Base-by-base conservation (phyloP, 495 filamentous ascomycete genomes). In the Daldinia loculata region DNA sequence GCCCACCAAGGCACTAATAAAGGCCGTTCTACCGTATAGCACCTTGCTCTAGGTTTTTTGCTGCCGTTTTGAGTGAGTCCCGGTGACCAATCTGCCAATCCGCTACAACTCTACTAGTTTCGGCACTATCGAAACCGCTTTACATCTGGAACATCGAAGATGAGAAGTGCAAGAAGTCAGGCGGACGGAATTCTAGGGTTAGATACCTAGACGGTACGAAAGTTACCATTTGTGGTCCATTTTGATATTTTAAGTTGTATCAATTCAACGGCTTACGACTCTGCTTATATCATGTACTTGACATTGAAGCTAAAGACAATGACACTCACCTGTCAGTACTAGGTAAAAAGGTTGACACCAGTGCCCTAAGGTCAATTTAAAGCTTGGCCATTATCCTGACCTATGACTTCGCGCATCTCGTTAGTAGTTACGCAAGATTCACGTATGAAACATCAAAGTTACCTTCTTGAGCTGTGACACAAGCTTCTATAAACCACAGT, bases 1-100 rank as follows among this genome's bases (percentile, higher is more conserved):
- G 66, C 56, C 70, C 70, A 58, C 63, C 43, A 22, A 19, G 30
- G 58, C 52, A 59, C 70, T 66, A 66, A 66, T 69, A 66, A 73
- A 58, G 63, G 56, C 65, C 61, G 70, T 73, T 69, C 70, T 73
- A 52, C 70, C 70, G 66, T 66, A 73, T 69, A 73, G 65, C 61
- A 69, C 65, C 56, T 73, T 69, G 65, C 60, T 66, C 57, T 68
- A 61, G 64, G 60, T 72, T 67, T 57, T 68, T 30, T 68, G 32
- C 52, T 61, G n/a, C 65, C 65, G 50, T 53, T 69, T 68, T 61
- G 55, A 72, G 65, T 50, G 61, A 51, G 56, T n/a, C 66, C 65
- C 70, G 65, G 53, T 30, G 48, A 29, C 50, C 56, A 38, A 51
- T 14, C 39, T 51, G 52, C 50, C 56, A 38, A 51, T 14, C 39